These are phyloP conservation scores for Leccinum olivaceopallidum DNA, from an alignment of 768 basidiomycete genomes.

Conservation along the genomic window DNA sequence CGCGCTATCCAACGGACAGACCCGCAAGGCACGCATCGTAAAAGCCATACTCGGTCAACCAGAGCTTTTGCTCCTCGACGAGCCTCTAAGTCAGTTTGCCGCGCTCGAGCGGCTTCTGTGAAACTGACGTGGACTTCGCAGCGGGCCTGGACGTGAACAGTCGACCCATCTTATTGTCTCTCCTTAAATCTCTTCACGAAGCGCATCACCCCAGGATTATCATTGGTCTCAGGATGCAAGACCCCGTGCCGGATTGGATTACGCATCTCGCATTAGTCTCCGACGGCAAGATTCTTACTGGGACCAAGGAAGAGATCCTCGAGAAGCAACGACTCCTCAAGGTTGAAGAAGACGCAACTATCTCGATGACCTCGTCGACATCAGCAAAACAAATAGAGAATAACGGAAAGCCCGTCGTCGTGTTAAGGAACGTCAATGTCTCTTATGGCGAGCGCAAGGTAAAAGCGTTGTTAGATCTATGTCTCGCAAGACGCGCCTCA, in stretches of 20 bases:
- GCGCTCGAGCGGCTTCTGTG: neutral
- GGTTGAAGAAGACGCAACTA: neutral
- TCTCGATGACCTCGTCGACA: neutral
- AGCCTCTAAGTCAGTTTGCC: conserved; percentile 71
- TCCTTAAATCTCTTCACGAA: conserved; percentile 56
- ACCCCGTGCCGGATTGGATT: conserved; percentile 71
- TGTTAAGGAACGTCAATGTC: conserved; percentile 68
- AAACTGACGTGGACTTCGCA: conserved; percentile 29
- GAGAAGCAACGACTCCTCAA: conserved; percentile 21
- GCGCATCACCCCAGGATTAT: conserved; percentile 57
- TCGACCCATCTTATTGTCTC: conserved; percentile 52
- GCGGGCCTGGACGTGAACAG: conserved; percentile 75
- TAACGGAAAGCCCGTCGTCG: conserved; percentile 48
- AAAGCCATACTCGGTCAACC: conserved; percentile 72
- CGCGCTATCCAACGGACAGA: conserved; percentile 91
- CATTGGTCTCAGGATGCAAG: conserved; percentile 67
- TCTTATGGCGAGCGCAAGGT: conserved; percentile 67
- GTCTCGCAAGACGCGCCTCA: neutral
- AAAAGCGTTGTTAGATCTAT: neutral
- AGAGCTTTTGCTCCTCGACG: conserved; percentile 82
- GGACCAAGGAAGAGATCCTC: conserved; percentile 49
- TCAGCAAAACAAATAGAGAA: neutral
- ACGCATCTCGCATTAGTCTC: conserved; percentile 62
- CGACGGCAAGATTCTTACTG: conserved; percentile 50
- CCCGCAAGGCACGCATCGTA: conserved; percentile 79